Evolutionary conservation across 1,284 basidiomycete species (phyloP).

Genomic region (Pascua guehoae): DNA sequence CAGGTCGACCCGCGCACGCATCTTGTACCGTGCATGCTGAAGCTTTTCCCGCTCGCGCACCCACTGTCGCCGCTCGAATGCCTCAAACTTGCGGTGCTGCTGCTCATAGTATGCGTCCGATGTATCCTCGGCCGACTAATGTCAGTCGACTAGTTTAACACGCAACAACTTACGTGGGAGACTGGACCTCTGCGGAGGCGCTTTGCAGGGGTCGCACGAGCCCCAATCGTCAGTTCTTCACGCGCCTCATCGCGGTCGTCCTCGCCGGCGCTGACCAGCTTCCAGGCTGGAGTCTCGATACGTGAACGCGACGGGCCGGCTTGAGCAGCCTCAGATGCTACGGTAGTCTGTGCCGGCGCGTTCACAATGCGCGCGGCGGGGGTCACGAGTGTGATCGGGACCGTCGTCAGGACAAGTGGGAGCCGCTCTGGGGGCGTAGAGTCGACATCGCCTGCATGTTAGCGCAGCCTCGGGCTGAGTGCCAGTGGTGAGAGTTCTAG

Average conservation of each 20-base stretch:
- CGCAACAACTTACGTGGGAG: slow-evolving; percentile 13
- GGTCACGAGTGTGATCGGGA: slow-evolving; percentile 23
- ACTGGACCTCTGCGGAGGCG: slow-evolving; percentile 23
- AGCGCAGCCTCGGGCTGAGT: not conserved
- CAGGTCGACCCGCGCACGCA: slow-evolving; percentile 81
- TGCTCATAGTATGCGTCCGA: slow-evolving; percentile 80
- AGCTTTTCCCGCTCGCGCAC: slow-evolving; percentile 85
- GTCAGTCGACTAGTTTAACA: not conserved
- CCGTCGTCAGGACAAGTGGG: slow-evolving; percentile 65
- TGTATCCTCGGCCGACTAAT: slow-evolving; percentile 63
- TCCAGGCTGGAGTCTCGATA: slow-evolving; percentile 44
- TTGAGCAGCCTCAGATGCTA: slow-evolving; percentile 18
- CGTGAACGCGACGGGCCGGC: slow-evolving; percentile 16
- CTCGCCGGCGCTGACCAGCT: slow-evolving; percentile 33
- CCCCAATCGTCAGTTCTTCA: slow-evolving; percentile 27
- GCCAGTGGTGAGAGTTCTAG: slow-evolving; percentile 12
- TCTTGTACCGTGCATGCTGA: slow-evolving; percentile 83
- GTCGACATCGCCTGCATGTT: slow-evolving; percentile 61
- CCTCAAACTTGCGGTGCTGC: slow-evolving; percentile 79
- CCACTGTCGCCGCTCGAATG: slow-evolving; percentile 76
- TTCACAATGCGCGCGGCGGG: slow-evolving; percentile 17
- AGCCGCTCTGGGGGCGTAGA: slow-evolving; percentile 62
- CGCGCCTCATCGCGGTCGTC: slow-evolving; percentile 44
- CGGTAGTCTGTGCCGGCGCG: not conserved
- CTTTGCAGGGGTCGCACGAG: slow-evolving; percentile 26